Base-by-base conservation (phyloP, 2,329 filamentous ascomycete species). In the Fusarium sp. region DNA sequence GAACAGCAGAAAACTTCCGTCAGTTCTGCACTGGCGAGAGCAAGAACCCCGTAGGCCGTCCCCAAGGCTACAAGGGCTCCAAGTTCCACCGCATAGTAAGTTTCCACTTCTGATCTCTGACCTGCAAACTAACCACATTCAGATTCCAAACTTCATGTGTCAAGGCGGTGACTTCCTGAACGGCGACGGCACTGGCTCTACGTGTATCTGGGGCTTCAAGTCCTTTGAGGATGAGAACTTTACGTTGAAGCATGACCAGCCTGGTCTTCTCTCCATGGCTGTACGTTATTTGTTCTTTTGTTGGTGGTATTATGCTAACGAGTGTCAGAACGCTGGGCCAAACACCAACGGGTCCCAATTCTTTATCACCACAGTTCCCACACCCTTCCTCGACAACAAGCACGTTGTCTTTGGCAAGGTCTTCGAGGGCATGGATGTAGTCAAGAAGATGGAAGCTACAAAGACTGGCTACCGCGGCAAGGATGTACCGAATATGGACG, bases 131-230 rank as follows among this genome's bases (percentile, higher is more conserved):
- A 41, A 65, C 61, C 48, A 54, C 47, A 14, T 6, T n/a, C 30
- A 97, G 93, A 97, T 98, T 79, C 93, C 92, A 82, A 92, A 93
- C 76, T 98, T 98, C 83, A 98, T 98, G 95, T 92, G 96, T 76
- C 96, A 99, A 81, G 95, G 95, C 47, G 96, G 96, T 57, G 96
- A 99, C 81, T 98, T 98, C 80, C 84, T 97, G 67, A 94, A 97
- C 76, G 93, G 94, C 55, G 93, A 98, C 80, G 96, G 96, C 54
- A 97, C 93, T 1, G 96, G 96, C 11, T 94, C 91, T 48, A 91
- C 91, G 13, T 92, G 88, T 73, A 97, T 98, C 79, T 98, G 97
- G 83, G 94, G 94, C 61, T 91, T 89, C 53, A 90, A 92, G 74
- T 87, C 89, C 47, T 98, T 98, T 77, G 88, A 90, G 7, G 96